Evolutionary conservation across 768 basidiomycete species (phyloP).

Genomic region (Suillus discolor): DNA sequence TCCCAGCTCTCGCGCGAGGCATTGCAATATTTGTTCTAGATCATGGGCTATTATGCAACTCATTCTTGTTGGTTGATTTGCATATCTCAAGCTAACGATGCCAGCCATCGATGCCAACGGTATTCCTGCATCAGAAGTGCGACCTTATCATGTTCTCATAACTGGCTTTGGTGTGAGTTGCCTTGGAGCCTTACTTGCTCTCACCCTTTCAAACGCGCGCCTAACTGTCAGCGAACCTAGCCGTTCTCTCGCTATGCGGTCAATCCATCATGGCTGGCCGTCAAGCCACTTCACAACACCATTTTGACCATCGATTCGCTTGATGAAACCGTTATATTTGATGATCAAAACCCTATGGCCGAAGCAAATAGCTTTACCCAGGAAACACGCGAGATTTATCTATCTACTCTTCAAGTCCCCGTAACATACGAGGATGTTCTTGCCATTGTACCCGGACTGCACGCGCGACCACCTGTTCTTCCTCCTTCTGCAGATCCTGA

Average conservation of each 20-base stretch:
- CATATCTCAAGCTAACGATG: slow-evolving; percentile 25
- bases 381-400: slow-evolving; percentile 49
- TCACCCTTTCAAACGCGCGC: slow-evolving; percentile 15
- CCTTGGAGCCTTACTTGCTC: slow-evolving; percentile 21
- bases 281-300: slow-evolving; percentile 60
- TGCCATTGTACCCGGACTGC: slow-evolving; percentile 55
- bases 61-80: slow-evolving; percentile 4
- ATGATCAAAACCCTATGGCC: slow-evolving; percentile 19
- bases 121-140: slow-evolving; percentile 28
- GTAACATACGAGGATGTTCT: slow-evolving; percentile 62
- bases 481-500: slow-evolving; percentile 41
- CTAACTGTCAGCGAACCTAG: slow-evolving; percentile 36
- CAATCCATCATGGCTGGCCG: slow-evolving; percentile 78
- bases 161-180: slow-evolving; percentile 58
- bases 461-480: slow-evolving; percentile 57
- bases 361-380: slow-evolving; percentile 16
- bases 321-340: slow-evolving; percentile 23
- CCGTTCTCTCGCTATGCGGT: slow-evolving; percentile 56
- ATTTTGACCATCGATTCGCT: slow-evolving; percentile 45
- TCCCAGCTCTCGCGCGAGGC: not conserved
- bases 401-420: slow-evolving; percentile 60
- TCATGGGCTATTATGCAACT: not conserved
- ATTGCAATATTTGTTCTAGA: not conserved
- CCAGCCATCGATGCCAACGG: slow-evolving; percentile 28
- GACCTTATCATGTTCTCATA: slow-evolving; percentile 47